Percentiles rank a stretch among this genome's conserved stretches.
Conservation (phyloP, 1,284 basidiomycete genomes). For the Cerioporus squamosus region DNA sequence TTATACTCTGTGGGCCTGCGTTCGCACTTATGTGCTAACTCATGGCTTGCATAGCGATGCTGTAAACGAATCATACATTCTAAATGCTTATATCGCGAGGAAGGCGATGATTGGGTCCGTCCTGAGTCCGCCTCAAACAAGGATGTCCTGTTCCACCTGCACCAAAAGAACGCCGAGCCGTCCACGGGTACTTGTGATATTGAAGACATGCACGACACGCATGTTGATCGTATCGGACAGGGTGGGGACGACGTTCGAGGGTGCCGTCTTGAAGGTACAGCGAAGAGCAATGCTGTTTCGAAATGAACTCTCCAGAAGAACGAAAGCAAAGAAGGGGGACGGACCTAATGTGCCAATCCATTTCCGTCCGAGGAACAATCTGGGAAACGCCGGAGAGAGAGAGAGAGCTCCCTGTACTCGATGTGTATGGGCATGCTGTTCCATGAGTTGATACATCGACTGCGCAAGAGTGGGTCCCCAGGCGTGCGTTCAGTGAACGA, state of each 20-base stretch:
- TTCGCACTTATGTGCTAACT: too few species aligned
- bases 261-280: background rate
- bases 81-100: background rate
- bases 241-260: background rate
- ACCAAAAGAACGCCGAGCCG: slow-evolving; percentile 5
- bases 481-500: slow-evolving; percentile 7
- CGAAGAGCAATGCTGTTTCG: slow-evolving; percentile 5
- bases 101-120: background rate
- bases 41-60: too few species aligned
- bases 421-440: background rate
- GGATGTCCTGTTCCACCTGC: background rate
- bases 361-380: slow-evolving; percentile 2
- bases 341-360: background rate
- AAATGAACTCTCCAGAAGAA: slow-evolving; percentile 9
- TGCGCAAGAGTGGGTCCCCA: slow-evolving; percentile 6
- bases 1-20: too few species aligned
- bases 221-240: slow-evolving; percentile 13
- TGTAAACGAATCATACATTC: too few species aligned
- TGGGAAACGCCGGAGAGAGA: background rate
- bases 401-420: background rate
- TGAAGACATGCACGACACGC: slow-evolving; percentile 12
- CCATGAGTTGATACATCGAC: background rate
- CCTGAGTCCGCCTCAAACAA: background rate
- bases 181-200: slow-evolving; percentile 19
- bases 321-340: background rate